phyloP scores from a whole-genome alignment of 352 stramenopile species.

The Phytophthora palmivora region DNA sequence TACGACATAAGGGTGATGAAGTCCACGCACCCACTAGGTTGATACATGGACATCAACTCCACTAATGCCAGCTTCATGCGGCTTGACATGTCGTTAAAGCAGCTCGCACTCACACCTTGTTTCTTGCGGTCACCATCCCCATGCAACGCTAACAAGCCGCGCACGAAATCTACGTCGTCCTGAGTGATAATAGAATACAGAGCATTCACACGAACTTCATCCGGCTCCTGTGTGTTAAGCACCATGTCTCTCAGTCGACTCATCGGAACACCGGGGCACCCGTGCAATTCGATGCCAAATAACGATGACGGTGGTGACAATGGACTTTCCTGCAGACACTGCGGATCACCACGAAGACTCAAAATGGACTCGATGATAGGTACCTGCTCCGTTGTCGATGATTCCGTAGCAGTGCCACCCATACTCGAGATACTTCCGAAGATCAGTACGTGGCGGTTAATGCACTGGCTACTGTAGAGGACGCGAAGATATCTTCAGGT shows the following conservation, averaged over 20 bases:
- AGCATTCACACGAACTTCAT: conserved; percentile 73
- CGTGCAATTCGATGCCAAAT: conserved; percentile 61
- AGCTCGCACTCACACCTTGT: conserved; percentile 53
- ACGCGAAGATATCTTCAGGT: conserved; percentile 76
- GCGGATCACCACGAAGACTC: conserved; percentile 63
- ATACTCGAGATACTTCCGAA: conserved; percentile 80
- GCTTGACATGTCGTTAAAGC: conserved; percentile 75
- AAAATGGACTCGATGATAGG: conserved; percentile 83
- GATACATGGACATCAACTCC: conserved; percentile 70
- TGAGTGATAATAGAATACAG: conserved; percentile 71
- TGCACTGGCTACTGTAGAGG: conserved; percentile 62
- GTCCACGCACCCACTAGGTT: conserved; percentile 62
- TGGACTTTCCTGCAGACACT: conserved; percentile 36
- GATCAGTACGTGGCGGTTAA: conserved; percentile 82
- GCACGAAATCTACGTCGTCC: conserved; percentile 77
- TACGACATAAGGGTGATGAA: conserved; percentile 80
- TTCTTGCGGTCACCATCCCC: conserved; percentile 76
- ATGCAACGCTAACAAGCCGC: conserved; percentile 60
- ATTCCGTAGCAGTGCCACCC: conserved; percentile 69
- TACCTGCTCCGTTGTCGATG: conserved; percentile 78
- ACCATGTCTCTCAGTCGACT: conserved; percentile 75
- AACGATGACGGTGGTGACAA: conserved; percentile 40
- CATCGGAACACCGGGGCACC: conserved; percentile 60
- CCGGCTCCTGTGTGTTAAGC: conserved; percentile 56
- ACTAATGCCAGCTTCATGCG: conserved; percentile 74